A percentile compares a stretch with the other conserved stretches of the same genome.
These are phyloP conservation scores for Annulohypoxylon maeteangense DNA, from an alignment of 495 filamentous ascomycete genomes.

Conservation along the genomic window DNA sequence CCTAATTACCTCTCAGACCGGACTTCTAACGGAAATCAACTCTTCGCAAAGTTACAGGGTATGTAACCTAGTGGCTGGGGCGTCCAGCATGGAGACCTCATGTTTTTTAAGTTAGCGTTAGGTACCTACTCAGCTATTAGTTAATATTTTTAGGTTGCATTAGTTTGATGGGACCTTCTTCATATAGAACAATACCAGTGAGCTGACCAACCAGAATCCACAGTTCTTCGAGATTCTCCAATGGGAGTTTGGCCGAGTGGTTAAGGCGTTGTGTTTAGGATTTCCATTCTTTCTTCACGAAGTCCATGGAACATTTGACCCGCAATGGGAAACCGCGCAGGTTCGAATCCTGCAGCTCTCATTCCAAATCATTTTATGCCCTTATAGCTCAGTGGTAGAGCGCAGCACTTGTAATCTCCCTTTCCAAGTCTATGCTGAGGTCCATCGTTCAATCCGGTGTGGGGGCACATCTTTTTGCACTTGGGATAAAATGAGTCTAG, in stretches of 20 bases:
- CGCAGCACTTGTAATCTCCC: not conserved
- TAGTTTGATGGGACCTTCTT: not conserved
- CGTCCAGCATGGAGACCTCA: too few relatives aligned
- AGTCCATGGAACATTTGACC: conserved; percentile 36
- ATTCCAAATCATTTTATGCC: conserved; percentile 23
- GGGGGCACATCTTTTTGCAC: conserved; percentile 40
- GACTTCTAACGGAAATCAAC: too few relatives aligned
- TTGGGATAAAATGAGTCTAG: too few relatives aligned
- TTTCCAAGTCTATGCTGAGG: not conserved
- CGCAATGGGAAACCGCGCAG: conserved; percentile 54
- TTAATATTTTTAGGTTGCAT: not conserved
- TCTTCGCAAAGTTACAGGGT: too few relatives aligned
- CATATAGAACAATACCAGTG: not conserved
- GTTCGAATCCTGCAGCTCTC: conserved; percentile 59
- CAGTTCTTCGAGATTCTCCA: not conserved
- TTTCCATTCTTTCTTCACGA: conserved; percentile 20
- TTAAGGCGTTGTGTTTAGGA: conserved; percentile 65
- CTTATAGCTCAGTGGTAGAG: not conserved
- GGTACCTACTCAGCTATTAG: not conserved
- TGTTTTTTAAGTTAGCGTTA: too few relatives aligned
- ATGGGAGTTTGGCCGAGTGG: conserved; percentile 61
- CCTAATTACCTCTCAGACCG: too few relatives aligned
- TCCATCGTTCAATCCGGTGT: conserved; percentile 2
- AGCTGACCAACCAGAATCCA: not conserved
- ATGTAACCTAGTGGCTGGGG: too few relatives aligned